These are phyloP conservation scores for Castanopsis chinensis DNA, from an alignment of 306 rosid species.

Conservation along the genomic window DNA sequence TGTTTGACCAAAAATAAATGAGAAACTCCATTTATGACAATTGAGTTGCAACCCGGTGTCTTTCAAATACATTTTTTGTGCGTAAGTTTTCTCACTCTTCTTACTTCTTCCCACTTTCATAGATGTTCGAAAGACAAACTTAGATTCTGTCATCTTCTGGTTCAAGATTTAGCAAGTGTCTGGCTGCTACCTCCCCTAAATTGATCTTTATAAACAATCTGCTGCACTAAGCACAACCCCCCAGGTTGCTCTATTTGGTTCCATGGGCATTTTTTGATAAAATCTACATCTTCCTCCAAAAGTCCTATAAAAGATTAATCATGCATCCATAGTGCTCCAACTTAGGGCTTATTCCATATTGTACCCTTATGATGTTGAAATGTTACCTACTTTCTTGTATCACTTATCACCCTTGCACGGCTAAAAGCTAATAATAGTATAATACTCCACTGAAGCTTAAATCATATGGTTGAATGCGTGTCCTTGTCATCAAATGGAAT, in stretches of 20 bases:
- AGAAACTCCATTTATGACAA: background rate
- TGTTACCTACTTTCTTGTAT: conserved; percentile 1
- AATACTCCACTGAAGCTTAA: too few relatives aligned
- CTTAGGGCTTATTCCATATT: background rate
- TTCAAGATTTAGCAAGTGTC: conserved; percentile 17
- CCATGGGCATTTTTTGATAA: background rate
- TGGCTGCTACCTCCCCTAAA: background rate
- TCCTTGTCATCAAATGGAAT: too few relatives aligned
- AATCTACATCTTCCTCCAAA: conserved; percentile 13
- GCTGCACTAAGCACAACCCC: background rate
- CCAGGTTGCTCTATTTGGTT: too few relatives aligned
- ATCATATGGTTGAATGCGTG: too few relatives aligned
- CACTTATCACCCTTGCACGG: too few relatives aligned
- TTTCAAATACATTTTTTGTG: too few relatives aligned
- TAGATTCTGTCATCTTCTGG: conserved; percentile 15
- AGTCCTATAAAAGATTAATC: conserved; percentile 15
- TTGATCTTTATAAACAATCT: conserved; percentile 13
- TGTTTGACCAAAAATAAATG: conserved; percentile 21
- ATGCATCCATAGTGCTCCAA: conserved; percentile 17
- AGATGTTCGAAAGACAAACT: background rate
- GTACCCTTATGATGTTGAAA: background rate
- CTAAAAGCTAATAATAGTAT: too few relatives aligned
- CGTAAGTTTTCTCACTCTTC: conserved; percentile 1
- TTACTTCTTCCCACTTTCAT: conserved; percentile 7
- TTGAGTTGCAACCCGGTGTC: background rate